Percentiles rank a stretch among this genome's conserved stretches.
These are phyloP conservation scores for Jackrogersella minutella DNA, from an alignment of 495 filamentous ascomycete genomes.

Conservation along the genomic window DNA sequence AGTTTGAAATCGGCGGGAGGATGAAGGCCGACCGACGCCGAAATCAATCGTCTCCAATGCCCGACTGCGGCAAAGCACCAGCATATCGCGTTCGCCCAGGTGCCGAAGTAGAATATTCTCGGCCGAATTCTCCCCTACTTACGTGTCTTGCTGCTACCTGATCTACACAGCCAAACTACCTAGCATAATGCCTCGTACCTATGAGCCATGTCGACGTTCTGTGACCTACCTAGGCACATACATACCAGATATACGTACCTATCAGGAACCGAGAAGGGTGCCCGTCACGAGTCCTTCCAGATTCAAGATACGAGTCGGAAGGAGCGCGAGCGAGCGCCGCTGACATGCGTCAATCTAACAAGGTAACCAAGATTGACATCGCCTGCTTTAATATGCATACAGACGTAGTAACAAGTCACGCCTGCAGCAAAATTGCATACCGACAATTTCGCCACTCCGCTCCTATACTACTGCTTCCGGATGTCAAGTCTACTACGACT, in stretches of 20 bases:
- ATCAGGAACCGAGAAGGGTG: neutral
- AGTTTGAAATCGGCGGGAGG: conserved; percentile 3
- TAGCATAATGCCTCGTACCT: neutral
- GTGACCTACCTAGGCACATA: too few relatives aligned
- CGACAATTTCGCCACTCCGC: conserved; percentile 8
- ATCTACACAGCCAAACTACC: neutral
- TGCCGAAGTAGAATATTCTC: conserved; percentile 15
- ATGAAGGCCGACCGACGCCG: conserved; percentile 4
- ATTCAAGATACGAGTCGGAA: neutral
- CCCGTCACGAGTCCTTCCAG: conserved; percentile 3
- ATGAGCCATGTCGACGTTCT: neutral
- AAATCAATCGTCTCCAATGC: neutral
- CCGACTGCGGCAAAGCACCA: conserved; percentile 28
- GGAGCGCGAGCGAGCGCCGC: neutral
- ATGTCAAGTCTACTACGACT: neutral
- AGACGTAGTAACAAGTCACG: neutral
- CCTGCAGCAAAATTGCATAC: neutral
- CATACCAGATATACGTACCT: neutral
- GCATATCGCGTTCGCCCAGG: neutral
- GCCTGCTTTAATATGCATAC: neutral
- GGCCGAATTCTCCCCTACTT: neutral
- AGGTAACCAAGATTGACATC: neutral
- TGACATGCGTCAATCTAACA: neutral
- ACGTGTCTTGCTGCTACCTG: neutral
- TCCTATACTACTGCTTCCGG: conserved; percentile 1